Percentiles rank a stretch among this genome's conserved stretches.
Conservation (phyloP, 2,329 filamentous ascomycete genomes). For the Diplodia corticola region DNA sequence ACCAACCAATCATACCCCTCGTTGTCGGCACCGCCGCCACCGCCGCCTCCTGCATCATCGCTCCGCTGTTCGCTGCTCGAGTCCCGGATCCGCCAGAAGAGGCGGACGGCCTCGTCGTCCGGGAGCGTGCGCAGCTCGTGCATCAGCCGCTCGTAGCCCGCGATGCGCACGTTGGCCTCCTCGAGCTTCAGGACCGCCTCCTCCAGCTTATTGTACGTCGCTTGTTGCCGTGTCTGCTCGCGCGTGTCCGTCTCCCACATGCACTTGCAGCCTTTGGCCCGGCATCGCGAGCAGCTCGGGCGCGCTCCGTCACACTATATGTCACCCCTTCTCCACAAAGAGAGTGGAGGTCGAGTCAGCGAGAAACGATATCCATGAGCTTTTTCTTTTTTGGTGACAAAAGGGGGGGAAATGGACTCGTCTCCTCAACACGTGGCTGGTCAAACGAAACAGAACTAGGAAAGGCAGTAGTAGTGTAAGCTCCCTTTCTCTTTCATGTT, state of each 20-base stretch:
- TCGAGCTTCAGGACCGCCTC: conserved; percentile 16
- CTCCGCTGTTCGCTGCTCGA: neutral
- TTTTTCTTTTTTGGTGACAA: neutral
- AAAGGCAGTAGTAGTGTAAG: neutral
- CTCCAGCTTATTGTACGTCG: conserved; percentile 15
- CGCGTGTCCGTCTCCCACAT: conserved; percentile 20
- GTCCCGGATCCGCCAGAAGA: neutral
- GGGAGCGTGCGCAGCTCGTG: conserved; percentile 9
- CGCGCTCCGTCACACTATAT: conserved; percentile 9
- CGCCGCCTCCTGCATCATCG: no score
- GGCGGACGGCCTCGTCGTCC: neutral
- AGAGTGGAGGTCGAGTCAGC: neutral
- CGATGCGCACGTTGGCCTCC: conserved; percentile 9
- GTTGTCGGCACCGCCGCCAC: neutral
- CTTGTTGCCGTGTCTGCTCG: conserved; percentile 17
- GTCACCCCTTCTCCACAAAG: neutral
- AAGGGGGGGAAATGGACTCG: no score
- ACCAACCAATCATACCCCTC: neutral
- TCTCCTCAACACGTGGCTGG: no score
- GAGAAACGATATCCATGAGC: neutral
- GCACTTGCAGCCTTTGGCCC: neutral
- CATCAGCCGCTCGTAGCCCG: conserved; percentile 2
- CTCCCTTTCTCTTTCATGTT: neutral
- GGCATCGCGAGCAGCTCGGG: neutral
- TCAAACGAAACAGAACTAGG: no score